phyloP scores from a whole-genome alignment of 2,329 filamentous ascomycete genomes.

The Trichophyton verrucosum region DNA sequence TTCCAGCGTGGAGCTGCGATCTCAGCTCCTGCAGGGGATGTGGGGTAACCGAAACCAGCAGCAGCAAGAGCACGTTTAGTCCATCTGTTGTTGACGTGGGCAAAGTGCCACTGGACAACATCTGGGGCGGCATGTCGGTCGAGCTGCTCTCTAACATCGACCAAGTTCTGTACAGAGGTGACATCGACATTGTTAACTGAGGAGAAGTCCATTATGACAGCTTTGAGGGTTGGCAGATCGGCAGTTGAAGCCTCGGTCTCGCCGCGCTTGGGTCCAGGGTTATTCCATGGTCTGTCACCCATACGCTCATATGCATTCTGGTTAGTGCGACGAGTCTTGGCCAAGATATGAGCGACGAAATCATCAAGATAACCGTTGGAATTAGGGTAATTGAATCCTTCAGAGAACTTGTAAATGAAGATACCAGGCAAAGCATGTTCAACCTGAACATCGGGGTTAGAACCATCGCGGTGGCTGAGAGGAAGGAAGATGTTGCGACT shows the following conservation, averaged over 20 bases:
- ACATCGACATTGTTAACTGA: slow-evolving; percentile 90
- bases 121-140: slow-evolving; percentile 72
- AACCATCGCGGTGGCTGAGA: slow-evolving; percentile 74
- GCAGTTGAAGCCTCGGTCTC: slow-evolving; percentile 38
- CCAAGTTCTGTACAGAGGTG: slow-evolving; percentile 81
- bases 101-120: slow-evolving; percentile 86
- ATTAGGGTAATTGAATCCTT: slow-evolving; percentile 94
- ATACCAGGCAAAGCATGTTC: slow-evolving; percentile 76
- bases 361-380: slow-evolving; percentile 79
- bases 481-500: slow-evolving; percentile 76
- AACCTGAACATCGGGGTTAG: slow-evolving; percentile 72
- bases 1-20: slow-evolving; percentile 60
- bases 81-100: slow-evolving; percentile 89
- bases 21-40: slow-evolving; percentile 36
- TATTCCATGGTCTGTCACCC: slow-evolving; percentile 88
- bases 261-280: slow-evolving; percentile 60
- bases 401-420: slow-evolving; percentile 89
- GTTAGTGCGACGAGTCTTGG: slow-evolving; percentile 64
- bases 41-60: slow-evolving; percentile 79
- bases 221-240: slow-evolving; percentile 59
- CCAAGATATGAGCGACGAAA: slow-evolving; percentile 55
- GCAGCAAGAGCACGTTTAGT: slow-evolving; percentile 79
- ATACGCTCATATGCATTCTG: slow-evolving; percentile 49
- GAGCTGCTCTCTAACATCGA: slow-evolving; percentile 88
- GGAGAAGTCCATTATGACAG: slow-evolving; percentile 87